A percentile compares a stretch with the other conserved stretches of the same genome.
These are phyloP conservation scores for Paradendryphiella salina DNA, from an alignment of 2,329 filamentous ascomycete species.

Conservation along the genomic window DNA sequence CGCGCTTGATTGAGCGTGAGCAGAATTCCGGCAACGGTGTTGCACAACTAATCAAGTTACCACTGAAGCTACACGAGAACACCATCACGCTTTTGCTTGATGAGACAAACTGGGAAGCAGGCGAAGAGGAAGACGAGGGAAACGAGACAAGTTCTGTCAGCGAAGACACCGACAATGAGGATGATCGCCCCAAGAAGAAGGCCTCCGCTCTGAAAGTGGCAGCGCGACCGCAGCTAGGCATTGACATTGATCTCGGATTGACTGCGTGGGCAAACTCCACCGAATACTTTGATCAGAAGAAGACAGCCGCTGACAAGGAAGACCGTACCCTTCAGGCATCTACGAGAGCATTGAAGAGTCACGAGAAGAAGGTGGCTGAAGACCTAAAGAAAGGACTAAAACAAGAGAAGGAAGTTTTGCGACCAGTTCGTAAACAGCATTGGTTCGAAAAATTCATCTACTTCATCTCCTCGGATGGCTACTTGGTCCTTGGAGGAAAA, in stretches of 20 bases:
- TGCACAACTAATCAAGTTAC: conserved; percentile 81
- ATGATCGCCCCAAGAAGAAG: conserved; percentile 55
- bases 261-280: conserved; percentile 88
- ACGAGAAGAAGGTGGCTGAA: conserved; percentile 82
- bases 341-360: conserved; percentile 79
- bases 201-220: conserved; percentile 41
- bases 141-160: conserved; percentile 67
- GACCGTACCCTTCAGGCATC: conserved; percentile 84
- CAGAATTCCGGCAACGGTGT: conserved; percentile 80
- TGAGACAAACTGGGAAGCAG: conserved; percentile 68
- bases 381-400: conserved; percentile 87
- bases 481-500: conserved; percentile 85
- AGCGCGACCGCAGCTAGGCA: conserved; percentile 57
- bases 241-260: conserved; percentile 83
- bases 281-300: conserved; percentile 90
- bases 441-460: conserved; percentile 99
- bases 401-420: conserved; percentile 84
- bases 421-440: conserved; percentile 77
- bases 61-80: conserved; percentile 88
- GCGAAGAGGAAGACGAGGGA: conserved; percentile 61
- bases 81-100: conserved; percentile 77
- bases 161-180: conserved; percentile 63
- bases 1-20: conserved; percentile 83
- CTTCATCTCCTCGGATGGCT: conserved; percentile 95
- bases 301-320: conserved; percentile 80